phyloP scores from a whole-genome alignment of 1,139 yeast species.

The Wickerhamomyces sp. region DNA sequence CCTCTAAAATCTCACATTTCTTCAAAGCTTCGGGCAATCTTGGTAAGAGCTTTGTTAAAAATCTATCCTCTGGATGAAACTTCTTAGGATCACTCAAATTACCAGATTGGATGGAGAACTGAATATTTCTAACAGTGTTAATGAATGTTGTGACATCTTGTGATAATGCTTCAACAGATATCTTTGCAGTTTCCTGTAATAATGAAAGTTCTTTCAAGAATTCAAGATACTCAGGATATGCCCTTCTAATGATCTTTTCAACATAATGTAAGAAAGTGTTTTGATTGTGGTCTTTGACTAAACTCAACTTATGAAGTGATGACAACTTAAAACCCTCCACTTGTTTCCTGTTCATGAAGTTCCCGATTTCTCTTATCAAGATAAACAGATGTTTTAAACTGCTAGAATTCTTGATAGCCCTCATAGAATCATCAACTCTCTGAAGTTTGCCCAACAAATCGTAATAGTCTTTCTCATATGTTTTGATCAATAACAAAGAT shows the following conservation, averaged over 20 bases:
- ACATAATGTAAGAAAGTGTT: conserved; percentile 83
- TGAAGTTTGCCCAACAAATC: conserved; percentile 63
- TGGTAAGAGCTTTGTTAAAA: conserved; percentile 50
- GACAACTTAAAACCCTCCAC: conserved; percentile 83
- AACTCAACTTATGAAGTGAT: conserved; percentile 75
- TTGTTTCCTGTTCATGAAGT: conserved; percentile 89
- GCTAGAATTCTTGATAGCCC: conserved; percentile 55
- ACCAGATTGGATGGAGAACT: conserved; percentile 60
- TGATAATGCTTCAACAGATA: conserved; percentile 73
- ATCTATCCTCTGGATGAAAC: conserved; percentile 75
- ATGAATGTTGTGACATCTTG: conserved; percentile 64
- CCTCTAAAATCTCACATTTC: conserved; percentile 51
- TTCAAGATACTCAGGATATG: conserved; percentile 71
- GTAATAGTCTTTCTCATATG: conserved; percentile 69
- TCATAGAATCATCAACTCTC: conserved; percentile 62
- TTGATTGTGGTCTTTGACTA: conserved; percentile 73
- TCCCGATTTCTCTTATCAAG: conserved; percentile 81
- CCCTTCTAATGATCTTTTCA: conserved; percentile 69
- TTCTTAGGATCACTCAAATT: conserved; percentile 61
- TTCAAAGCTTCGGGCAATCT: conserved; percentile 53
- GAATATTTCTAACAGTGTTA: conserved; percentile 47
- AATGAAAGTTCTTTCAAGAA: conserved; percentile 73
- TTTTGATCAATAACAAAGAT: conserved; percentile 61
- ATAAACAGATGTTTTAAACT: conserved; percentile 64
- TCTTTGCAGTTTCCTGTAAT: conserved; percentile 58